phyloP scores from a whole-genome alignment of 1,284 basidiomycete genomes.

The Cutaneotrichosporon sp. region DNA sequence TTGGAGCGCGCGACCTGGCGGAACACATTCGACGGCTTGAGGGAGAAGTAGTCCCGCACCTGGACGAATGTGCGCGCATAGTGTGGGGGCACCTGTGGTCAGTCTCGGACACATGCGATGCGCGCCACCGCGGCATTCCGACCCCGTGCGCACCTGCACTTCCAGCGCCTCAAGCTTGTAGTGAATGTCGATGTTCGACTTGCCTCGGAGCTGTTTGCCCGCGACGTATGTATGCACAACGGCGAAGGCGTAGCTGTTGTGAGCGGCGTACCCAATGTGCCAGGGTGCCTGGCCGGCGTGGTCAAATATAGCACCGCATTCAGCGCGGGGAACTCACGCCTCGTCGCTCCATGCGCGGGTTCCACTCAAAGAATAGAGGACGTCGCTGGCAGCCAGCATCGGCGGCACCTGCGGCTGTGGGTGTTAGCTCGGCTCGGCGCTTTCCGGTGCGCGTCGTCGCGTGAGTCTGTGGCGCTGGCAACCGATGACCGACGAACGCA shows the following conservation, averaged over 20 bases:
- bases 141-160: slow-evolving; percentile 20
- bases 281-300: no score
- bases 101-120: background rate
- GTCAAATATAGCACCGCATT: no score
- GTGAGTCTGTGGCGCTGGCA: no score
- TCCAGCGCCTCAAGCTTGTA: slow-evolving; percentile 34
- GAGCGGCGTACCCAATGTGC: background rate
- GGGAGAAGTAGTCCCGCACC: slow-evolving; percentile 8
- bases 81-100: slow-evolving; percentile 7
- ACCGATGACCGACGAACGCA: no score
- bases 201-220: slow-evolving; percentile 28
- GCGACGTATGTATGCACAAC: slow-evolving; percentile 33
- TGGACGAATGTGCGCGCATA: slow-evolving; percentile 7
- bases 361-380: background rate
- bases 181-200: slow-evolving; percentile 14
- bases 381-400: background rate
- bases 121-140: background rate
- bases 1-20: background rate
- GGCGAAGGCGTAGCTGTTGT: slow-evolving; percentile 28
- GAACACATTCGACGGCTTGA: slow-evolving; percentile 6
- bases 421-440: no score
- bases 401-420: background rate
- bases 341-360: background rate
- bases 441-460: no score
- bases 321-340: background rate